Conservation (phyloP, 1,284 basidiomycete species). For the Takashimella tepidaria region DNA sequence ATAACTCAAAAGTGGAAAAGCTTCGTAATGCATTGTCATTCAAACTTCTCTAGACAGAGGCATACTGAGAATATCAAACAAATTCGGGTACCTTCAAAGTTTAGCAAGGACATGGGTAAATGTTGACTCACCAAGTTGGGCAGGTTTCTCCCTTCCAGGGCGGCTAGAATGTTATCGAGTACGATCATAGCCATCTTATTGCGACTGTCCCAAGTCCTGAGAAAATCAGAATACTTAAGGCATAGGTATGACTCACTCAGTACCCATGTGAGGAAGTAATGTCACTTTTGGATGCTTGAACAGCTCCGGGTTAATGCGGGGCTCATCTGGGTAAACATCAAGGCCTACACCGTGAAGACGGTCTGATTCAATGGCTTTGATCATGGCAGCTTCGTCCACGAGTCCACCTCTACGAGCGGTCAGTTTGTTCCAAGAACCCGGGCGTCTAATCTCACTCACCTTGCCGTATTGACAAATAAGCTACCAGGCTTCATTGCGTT, state of each 20-base stretch:
- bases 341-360: slow-evolving; percentile 73
- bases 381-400: slow-evolving; percentile 74
- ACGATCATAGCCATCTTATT: slow-evolving; percentile 32
- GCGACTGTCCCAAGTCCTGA: slow-evolving; percentile 26
- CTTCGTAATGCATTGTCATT: too few relatives aligned
- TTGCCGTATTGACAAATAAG: slow-evolving; percentile 77
- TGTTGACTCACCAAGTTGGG: slow-evolving; percentile 23
- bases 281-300: slow-evolving; percentile 21
- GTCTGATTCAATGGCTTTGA: slow-evolving; percentile 69
- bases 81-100: background rate
- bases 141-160: slow-evolving; percentile 16
- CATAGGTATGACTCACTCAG: slow-evolving; percentile 16
- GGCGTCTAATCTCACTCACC: slow-evolving; percentile 33
- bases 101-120: too few relatives aligned
- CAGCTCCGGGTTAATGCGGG: slow-evolving; percentile 20
- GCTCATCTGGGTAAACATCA: slow-evolving; percentile 51
- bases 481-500: slow-evolving; percentile 66
- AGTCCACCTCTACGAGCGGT: slow-evolving; percentile 58
- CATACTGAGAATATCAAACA: too few relatives aligned
- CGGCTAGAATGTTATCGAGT: slow-evolving; percentile 26
- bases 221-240: background rate
- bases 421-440: too few relatives aligned
- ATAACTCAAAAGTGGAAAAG: too few relatives aligned
- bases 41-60: too few relatives aligned
- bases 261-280: slow-evolving; percentile 28